phyloP scores from a whole-genome alignment of 2,329 filamentous ascomycete species.

The Trichoderma aggressivum region DNA sequence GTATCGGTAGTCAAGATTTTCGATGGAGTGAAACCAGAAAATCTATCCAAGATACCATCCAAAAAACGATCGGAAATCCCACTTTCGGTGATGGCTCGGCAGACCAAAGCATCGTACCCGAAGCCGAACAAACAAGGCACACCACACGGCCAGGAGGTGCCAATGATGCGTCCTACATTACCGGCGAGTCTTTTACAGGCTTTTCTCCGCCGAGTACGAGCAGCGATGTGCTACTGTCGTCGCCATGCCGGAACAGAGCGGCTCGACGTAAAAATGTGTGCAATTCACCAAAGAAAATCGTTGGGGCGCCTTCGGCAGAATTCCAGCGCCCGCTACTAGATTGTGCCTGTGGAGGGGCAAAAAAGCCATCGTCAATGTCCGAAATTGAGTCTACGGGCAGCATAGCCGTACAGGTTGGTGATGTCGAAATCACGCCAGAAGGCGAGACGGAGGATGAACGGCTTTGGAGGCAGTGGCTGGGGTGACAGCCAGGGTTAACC shows the following conservation, averaged over 20 bases:
- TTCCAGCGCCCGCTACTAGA: background rate
- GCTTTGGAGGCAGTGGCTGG: constrained; percentile 1
- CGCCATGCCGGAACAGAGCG: background rate
- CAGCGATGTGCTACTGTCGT: background rate
- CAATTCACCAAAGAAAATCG: background rate
- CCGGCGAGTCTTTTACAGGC: background rate
- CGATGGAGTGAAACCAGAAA: constrained; percentile 30
- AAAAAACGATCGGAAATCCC: constrained; percentile 22
- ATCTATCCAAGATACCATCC: constrained; percentile 24
- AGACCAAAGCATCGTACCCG: background rate
- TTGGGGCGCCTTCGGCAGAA: background rate
- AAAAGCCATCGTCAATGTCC: background rate
- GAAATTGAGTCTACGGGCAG: background rate
- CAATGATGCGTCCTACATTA: background rate
- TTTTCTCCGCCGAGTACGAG: background rate
- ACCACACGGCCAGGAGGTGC: background rate
- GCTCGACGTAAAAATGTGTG: background rate
- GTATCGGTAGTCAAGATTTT: constrained; percentile 29
- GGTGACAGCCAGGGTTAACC: background rate
- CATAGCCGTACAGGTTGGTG: background rate
- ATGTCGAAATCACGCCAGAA: background rate
- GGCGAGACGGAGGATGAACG: background rate
- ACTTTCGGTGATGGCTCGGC: background rate
- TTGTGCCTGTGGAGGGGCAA: background rate
- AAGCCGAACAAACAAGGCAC: background rate